Evolutionary conservation across 2,329 filamentous ascomycete species (phyloP).

Genomic region (Paecilomyces sp.): DNA sequence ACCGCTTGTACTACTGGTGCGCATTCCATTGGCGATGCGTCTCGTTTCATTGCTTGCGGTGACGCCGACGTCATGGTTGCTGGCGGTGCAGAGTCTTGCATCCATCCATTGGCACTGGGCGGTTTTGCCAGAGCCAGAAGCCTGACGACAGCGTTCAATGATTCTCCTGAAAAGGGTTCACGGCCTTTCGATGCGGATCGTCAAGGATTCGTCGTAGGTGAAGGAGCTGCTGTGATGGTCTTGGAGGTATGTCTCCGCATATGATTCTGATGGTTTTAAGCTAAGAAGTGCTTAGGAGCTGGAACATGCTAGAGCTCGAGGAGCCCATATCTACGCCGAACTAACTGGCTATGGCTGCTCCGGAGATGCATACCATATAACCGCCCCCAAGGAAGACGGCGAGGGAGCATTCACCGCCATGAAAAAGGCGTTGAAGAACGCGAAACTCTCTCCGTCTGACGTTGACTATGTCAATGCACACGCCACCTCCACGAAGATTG

Average conservation of each 20-base stretch:
- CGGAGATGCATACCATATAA: slow-evolving; percentile 89
- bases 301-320: slow-evolving; percentile 73
- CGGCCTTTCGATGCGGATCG: slow-evolving; percentile 78
- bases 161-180: slow-evolving; percentile 62
- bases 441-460: slow-evolving; percentile 57
- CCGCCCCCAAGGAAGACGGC: slow-evolving; percentile 76
- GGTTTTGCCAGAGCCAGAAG: slow-evolving; percentile 87
- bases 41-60: slow-evolving; percentile 82
- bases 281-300: slow-evolving; percentile 49
- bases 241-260: slow-evolving; percentile 54
- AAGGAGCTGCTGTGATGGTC: slow-evolving; percentile 81
- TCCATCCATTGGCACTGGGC: slow-evolving; percentile 86
- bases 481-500: slow-evolving; percentile 78
- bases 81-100: slow-evolving; percentile 91
- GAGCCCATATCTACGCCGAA: slow-evolving; percentile 81
- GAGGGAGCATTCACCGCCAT: slow-evolving; percentile 77
- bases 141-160: slow-evolving; percentile 73
- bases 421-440: slow-evolving; percentile 71
- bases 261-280: slow-evolving; percentile 4
- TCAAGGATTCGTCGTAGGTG: slow-evolving; percentile 83
- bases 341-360: slow-evolving; percentile 83
- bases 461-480: slow-evolving; percentile 96
- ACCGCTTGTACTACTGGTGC: slow-evolving; percentile 96
- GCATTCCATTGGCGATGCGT: slow-evolving; percentile 88
- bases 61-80: slow-evolving; percentile 94